Percentiles rank a stretch among this genome's conserved stretches.
Conservation (phyloP, 108 stramenopile species). For the Skeletonema tropicum region DNA sequence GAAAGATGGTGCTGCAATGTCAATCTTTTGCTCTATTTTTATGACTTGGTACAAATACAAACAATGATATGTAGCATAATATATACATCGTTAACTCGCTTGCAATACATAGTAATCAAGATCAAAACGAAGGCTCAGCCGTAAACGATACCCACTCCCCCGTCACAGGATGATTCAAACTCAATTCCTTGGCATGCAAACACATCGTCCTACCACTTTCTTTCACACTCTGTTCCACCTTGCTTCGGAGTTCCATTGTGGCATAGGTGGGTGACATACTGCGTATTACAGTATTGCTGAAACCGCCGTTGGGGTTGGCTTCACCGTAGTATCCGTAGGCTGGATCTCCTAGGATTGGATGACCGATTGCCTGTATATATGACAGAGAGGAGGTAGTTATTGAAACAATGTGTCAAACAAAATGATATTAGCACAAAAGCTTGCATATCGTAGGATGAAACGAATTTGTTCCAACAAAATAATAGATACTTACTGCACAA, state of each 20-base stretch:
- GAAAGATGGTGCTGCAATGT: no score
- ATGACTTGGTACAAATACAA: no score
- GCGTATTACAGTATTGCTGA: slow-evolving; percentile 18
- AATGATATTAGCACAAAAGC: neutral
- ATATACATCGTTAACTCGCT: no score
- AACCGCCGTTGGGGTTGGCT: slow-evolving; percentile 54
- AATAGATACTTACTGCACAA: slow-evolving; percentile 43
- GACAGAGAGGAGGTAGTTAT: no score
- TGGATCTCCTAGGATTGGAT: slow-evolving; percentile 86
- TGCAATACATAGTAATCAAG: no score
- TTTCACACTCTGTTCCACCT: slow-evolving; percentile 32
- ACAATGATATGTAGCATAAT: no score
- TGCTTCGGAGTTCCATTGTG: slow-evolving; percentile 39
- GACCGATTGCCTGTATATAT: slow-evolving; percentile 49
- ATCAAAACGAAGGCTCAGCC: slow-evolving; percentile 70
- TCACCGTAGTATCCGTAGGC: slow-evolving; percentile 73
- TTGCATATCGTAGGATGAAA: neutral
- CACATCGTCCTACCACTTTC: slow-evolving; percentile 57
- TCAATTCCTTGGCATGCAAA: slow-evolving; percentile 68
- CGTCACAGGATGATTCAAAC: slow-evolving; percentile 65
- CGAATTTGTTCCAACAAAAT: neutral
- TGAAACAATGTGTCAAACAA: neutral
- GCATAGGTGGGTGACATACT: slow-evolving; percentile 42
- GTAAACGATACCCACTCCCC: slow-evolving; percentile 68
- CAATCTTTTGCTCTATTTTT: no score